These are phyloP conservation scores for Pleurotus pulmonarius DNA, from an alignment of 768 basidiomycete genomes.

Conservation along the genomic window DNA sequence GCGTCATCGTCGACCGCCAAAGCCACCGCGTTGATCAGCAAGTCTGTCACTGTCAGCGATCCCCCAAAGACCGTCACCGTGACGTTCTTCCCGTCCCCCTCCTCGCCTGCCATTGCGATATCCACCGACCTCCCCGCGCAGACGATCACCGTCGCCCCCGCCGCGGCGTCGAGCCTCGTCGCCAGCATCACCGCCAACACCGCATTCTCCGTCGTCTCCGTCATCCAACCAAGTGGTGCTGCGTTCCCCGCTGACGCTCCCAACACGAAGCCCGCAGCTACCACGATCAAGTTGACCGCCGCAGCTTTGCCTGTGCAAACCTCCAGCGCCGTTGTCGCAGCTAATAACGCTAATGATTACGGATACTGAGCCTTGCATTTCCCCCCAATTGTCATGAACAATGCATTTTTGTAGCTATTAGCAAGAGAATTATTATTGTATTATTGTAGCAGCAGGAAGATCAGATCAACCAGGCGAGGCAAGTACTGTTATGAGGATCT, in stretches of 20 bases:
- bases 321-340: not conserved
- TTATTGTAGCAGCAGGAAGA: not conserved
- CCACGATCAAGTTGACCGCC: conserved; percentile 5
- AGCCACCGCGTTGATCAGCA: not conserved
- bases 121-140: conserved; percentile 23
- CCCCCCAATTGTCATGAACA: not conserved
- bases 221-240: not conserved
- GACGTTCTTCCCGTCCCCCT: conserved; percentile 18
- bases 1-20: conserved; percentile 3
- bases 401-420: not conserved
- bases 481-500: not conserved
- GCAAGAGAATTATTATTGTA: not conserved
- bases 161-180: conserved; percentile 37
- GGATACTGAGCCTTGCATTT: not conserved
- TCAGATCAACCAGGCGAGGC: too few species aligned
- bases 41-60: not conserved
- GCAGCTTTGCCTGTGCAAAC: not conserved
- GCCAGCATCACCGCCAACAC: conserved; percentile 30
- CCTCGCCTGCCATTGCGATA: conserved; percentile 10
- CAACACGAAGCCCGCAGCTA: not conserved
- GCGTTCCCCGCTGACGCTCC: conserved; percentile 1
- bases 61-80: conserved; percentile 26
- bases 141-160: conserved; percentile 40
- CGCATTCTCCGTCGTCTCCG: conserved; percentile 2
- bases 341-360: conserved; percentile 3